phyloP scores from a whole-genome alignment of 371 early-diverging fungal genomes.

The Dinochytrium kinnereticum region DNA sequence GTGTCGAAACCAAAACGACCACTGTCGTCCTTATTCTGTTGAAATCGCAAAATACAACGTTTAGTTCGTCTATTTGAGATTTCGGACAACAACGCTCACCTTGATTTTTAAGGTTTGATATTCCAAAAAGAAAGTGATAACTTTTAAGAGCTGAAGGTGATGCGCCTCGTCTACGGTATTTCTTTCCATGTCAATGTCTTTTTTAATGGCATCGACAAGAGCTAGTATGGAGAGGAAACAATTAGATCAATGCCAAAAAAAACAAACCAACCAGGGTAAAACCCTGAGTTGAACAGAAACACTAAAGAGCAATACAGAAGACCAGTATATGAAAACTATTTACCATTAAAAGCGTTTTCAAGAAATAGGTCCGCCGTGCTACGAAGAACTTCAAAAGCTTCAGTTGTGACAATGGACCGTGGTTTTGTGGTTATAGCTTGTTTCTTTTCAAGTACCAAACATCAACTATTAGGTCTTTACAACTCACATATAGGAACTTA shows the following conservation, averaged over 20 bases:
- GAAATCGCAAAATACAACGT: not conserved
- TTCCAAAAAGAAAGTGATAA: slow-evolving; percentile 53
- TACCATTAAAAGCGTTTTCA: slow-evolving; percentile 70
- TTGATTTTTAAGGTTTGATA: slow-evolving; percentile 39
- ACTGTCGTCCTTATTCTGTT: slow-evolving; percentile 8
- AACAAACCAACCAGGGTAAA: too few relatives aligned
- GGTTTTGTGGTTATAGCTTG: not conserved
- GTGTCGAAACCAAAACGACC: slow-evolving; percentile 59
- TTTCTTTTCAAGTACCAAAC: slow-evolving; percentile 1
- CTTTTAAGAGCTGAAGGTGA: slow-evolving; percentile 42
- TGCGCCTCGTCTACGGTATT: slow-evolving; percentile 61
- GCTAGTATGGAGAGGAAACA: too few relatives aligned
- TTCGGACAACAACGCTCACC: slow-evolving; percentile 48
- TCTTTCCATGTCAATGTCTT: slow-evolving; percentile 67
- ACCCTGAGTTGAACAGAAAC: not conserved
- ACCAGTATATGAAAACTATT: too few relatives aligned
- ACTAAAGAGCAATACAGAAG: too few relatives aligned
- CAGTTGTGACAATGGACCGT: not conserved
- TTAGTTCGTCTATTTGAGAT: slow-evolving; percentile 38
- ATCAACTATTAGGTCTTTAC: not conserved
- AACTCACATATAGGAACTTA: not conserved
- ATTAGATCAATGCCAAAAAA: not conserved
- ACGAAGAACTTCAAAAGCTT: slow-evolving; percentile 26
- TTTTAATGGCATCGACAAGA: slow-evolving; percentile 60
- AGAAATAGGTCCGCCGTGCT: slow-evolving; percentile 54